Base-by-base conservation (phyloP, 1,284 basidiomycete genomes). In the Ceratobasidium sp. region DNA sequence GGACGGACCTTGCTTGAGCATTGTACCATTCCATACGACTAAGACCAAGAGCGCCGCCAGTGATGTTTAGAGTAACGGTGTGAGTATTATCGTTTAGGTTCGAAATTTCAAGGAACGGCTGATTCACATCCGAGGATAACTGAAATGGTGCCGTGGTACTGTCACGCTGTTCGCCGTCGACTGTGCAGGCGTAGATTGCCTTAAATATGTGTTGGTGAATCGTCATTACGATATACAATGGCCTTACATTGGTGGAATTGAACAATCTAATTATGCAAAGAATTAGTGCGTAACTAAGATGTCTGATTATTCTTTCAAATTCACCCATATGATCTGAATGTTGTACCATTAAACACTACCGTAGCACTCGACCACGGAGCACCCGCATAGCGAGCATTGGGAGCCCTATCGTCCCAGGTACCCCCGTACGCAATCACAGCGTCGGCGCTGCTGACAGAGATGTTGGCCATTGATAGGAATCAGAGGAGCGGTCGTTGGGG, bases 21-120 rank as follows among this genome's bases (percentile, higher is more conserved):
- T 60, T 33, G 58, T 60, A 60, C 58, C 58, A 60, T 60, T 33
- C 58, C 58, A 60, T 33, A 20, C 26, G 58, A 33, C 58, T 60
- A 33, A 60, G n/a, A 20, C 58, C 58, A 10, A 60, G n/a, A 60
- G n/a, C 58, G 23, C 58, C 58, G 23, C n/a, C 58, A n/a, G 58
- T 60, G 39, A 60, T 28, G 20, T 60, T 60, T 33, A 60, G 39
- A 33, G 58, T 60, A 20, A 60, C 26, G 12, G 58, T 60, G 39
- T 60, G 58, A 28, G 58, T 60, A 39, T 33, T 33, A 12, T n/a
- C 39, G 39, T 33, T 33, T 13, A 60, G n/a, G 58, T 60, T 28
- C 13, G 58, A 10, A 4, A 60, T 60, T 33, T 33, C 58, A 33
- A 60, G 58, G 13, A 60, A 60, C 28, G 58, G 58, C 26, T 60